A percentile compares a stretch with the other conserved stretches of the same genome.
phyloP scores from a whole-genome alignment of 805 yeast genomes.

The Ogataea paradorogensis region DNA sequence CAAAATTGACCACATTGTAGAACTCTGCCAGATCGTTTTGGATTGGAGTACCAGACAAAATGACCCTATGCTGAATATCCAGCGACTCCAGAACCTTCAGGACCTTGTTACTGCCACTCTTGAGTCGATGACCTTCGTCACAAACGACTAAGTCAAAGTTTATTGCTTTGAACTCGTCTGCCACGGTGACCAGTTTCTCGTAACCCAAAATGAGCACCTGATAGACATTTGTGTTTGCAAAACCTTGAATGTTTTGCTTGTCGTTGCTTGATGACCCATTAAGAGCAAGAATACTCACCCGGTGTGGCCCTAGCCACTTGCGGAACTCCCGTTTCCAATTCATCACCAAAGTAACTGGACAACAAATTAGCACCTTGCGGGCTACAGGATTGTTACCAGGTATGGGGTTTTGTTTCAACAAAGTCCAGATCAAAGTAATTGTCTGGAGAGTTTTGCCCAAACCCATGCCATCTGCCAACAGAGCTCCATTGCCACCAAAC shows the following conservation, averaged over 20 bases:
- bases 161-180: conserved; percentile 46
- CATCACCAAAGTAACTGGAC: conserved; percentile 85
- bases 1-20: conserved; percentile 73
- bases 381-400: conserved; percentile 37
- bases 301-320: conserved; percentile 77
- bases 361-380: conserved; percentile 70
- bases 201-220: conserved; percentile 86
- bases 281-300: conserved; percentile 64
- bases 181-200: conserved; percentile 65
- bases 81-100: conserved; percentile 58
- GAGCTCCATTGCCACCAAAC: conserved; percentile 57
- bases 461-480: conserved; percentile 98
- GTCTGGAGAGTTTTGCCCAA: conserved; percentile 87
- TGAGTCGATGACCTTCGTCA: conserved; percentile 94
- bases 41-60: conserved; percentile 66
- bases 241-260: conserved; percentile 53
- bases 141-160: conserved; percentile 72
- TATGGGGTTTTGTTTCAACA: conserved; percentile 62
- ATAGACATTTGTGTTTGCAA: conserved; percentile 66
- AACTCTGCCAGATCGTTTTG: conserved; percentile 90
- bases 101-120: conserved; percentile 69
- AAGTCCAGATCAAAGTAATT: conserved; percentile 79
- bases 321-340: conserved; percentile 88
- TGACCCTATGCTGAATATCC: conserved; percentile 52
- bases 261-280: conserved; percentile 52